Percentiles rank a stretch among this genome's conserved stretches.
Evolutionary conservation across 108 stramenopile genomes (phyloP).

Genomic region (Cyclotella sp.): DNA sequence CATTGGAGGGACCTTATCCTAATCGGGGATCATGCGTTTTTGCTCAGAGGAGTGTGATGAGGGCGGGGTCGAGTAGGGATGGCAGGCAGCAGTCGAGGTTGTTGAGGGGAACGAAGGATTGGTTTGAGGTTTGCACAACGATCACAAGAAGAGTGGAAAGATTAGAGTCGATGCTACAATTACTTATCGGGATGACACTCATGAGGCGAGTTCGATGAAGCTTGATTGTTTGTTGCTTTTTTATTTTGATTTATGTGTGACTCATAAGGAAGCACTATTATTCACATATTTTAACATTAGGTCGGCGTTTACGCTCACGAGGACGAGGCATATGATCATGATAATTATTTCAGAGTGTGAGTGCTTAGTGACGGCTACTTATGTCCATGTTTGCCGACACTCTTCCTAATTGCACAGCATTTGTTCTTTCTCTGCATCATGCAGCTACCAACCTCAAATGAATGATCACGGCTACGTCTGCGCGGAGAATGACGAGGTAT

Average conservation of each 20-base stretch:
- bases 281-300: neutral
- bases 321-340: constrained; percentile 76
- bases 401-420: no score
- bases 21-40: constrained; percentile 80
- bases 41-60: constrained; percentile 88
- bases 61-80: constrained; percentile 78
- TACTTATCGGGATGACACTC: constrained; percentile 56
- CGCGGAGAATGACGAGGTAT: constrained; percentile 49
- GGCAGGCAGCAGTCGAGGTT: constrained; percentile 85
- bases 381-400: neutral
- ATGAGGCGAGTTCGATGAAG: constrained; percentile 42
- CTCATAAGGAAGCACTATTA: neutral
- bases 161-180: constrained; percentile 84
- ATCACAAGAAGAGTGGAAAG: constrained; percentile 80
- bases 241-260: neutral
- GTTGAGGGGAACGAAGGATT: constrained; percentile 76
- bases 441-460: constrained; percentile 54
- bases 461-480: constrained; percentile 54
- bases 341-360: constrained; percentile 82
- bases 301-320: constrained; percentile 67
- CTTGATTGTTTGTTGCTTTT: neutral
- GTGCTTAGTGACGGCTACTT: neutral
- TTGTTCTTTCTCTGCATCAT: neutral
- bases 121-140: constrained; percentile 87
- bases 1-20: constrained; percentile 66